These are phyloP conservation scores for Scenedesmus sp. DNA, from an alignment of 163 green algal species.

Conservation along the genomic window DNA sequence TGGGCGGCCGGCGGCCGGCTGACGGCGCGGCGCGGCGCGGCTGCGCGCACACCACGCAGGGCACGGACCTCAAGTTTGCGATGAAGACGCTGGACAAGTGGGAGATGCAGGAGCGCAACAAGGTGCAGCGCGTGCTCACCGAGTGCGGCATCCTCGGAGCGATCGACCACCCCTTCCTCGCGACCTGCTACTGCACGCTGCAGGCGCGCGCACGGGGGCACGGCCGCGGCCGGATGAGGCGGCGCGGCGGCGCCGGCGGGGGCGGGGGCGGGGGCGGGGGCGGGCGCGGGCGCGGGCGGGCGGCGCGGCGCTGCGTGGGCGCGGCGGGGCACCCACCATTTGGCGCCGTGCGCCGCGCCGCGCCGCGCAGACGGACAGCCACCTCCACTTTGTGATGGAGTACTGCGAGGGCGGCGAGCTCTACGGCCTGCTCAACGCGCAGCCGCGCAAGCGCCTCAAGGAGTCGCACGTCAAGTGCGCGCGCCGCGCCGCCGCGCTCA, in stretches of 20 bases:
- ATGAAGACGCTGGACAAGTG: constrained; percentile 98
- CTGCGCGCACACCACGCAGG: constrained; percentile 46
- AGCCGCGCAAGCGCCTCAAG: constrained; percentile 77
- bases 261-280: not conserved
- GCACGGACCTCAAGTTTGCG: constrained; percentile 83
- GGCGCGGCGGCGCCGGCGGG: too few relatives aligned
- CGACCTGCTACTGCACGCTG: constrained; percentile 87
- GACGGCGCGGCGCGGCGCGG: too few relatives aligned
- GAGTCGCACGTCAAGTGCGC: constrained; percentile 68
- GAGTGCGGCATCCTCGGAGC: constrained; percentile 87
- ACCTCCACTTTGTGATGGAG: constrained; percentile 96
- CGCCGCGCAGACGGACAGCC: constrained; percentile 84
- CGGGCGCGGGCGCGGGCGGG: too few relatives aligned
- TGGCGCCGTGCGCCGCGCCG: not conserved
- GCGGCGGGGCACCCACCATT: not conserved
- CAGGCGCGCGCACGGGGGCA: constrained; percentile 52
- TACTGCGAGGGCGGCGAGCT: constrained; percentile 93
- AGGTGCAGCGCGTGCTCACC: constrained; percentile 87
- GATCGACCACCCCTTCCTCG: constrained; percentile 97
- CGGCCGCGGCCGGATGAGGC: not conserved
- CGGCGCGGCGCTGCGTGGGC: too few relatives aligned
- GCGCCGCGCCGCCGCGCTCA: too few relatives aligned
- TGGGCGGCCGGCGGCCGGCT: too few relatives aligned
- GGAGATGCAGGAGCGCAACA: constrained; percentile 97
- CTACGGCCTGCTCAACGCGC: constrained; percentile 84